Percentiles rank a stretch among this genome's conserved stretches.
Conservation (phyloP, 495 filamentous ascomycete species). For the Lasiosphaeria ovina region DNA sequence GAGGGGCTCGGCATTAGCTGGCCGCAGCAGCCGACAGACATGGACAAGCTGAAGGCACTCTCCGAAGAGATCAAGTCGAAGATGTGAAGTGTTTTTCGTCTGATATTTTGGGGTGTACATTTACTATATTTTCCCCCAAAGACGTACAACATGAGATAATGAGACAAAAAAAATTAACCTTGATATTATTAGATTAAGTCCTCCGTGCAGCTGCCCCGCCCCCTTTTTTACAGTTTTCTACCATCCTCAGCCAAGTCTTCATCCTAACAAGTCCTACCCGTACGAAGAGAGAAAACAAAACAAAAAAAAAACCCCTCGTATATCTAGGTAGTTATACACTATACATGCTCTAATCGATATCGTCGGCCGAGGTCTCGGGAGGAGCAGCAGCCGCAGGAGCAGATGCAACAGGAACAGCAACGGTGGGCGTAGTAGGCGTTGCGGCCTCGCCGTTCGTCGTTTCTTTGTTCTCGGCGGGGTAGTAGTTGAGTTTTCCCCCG, state of each 20-base stretch:
- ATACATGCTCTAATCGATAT: slow-evolving; percentile 48
- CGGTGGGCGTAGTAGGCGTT: neutral
- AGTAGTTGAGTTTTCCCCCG: slow-evolving; percentile 68
- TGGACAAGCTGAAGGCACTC: slow-evolving; percentile 78
- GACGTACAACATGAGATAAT: no score
- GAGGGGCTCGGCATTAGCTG: slow-evolving; percentile 81
- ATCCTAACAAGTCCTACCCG: no score
- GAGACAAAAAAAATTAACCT: no score
- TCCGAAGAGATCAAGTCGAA: slow-evolving; percentile 81
- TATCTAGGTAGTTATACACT: no score
- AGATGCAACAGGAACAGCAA: slow-evolving; percentile 10
- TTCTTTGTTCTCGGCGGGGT: slow-evolving; percentile 41
- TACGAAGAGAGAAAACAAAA: neutral
- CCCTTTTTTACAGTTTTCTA: no score
- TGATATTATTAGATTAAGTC: no score
- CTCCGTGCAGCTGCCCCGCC: no score
- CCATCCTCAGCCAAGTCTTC: no score
- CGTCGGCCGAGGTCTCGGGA: slow-evolving; percentile 48
- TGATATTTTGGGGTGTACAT: neutral
- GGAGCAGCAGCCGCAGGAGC: neutral
- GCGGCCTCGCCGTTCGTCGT: slow-evolving; percentile 25
- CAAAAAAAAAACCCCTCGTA: no score
- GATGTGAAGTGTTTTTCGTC: slow-evolving; percentile 56
- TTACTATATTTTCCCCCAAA: no score
- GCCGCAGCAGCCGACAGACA: slow-evolving; percentile 74